These are phyloP conservation scores for Verticillium alfalfae DNA, from an alignment of 2,329 filamentous ascomycete genomes.

Conservation along the genomic window DNA sequence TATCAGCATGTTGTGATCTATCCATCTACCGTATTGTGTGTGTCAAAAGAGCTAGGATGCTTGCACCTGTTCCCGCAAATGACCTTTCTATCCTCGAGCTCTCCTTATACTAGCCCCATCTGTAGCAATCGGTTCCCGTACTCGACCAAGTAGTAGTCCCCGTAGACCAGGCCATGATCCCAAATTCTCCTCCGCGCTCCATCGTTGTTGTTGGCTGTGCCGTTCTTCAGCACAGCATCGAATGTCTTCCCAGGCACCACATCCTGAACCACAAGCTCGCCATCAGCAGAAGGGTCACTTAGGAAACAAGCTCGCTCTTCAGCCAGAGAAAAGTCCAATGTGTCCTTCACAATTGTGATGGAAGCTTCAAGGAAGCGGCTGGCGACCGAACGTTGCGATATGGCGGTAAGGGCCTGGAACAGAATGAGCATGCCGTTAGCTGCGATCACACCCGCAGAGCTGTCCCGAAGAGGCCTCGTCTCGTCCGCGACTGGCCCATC, in stretches of 20 bases:
- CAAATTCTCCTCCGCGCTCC: conserved; percentile 14
- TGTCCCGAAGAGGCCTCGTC: conserved; percentile 11
- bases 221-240: conserved; percentile 23
- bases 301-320: conserved; percentile 15
- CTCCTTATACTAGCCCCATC: conserved; percentile 17
- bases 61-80: background rate
- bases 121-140: conserved; percentile 37
- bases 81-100: background rate
- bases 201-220: conserved; percentile 25
- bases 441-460: conserved; percentile 29
- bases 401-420: conserved; percentile 21
- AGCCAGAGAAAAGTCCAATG: conserved; percentile 14
- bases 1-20: background rate
- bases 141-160: conserved; percentile 38
- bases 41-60: background rate
- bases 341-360: conserved; percentile 11
- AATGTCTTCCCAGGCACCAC: conserved; percentile 10
- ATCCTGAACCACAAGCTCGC: conserved; percentile 3
- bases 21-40: background rate
- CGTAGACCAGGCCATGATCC: conserved; percentile 36
- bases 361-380: conserved; percentile 7
- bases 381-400: conserved; percentile 1
- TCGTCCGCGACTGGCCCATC: conserved; percentile 26
- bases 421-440: conserved; percentile 33
- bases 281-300: background rate